Evolutionary conservation across 345 rosid genomes (phyloP).

Genomic region (Rhodamnia rubescens): DNA sequence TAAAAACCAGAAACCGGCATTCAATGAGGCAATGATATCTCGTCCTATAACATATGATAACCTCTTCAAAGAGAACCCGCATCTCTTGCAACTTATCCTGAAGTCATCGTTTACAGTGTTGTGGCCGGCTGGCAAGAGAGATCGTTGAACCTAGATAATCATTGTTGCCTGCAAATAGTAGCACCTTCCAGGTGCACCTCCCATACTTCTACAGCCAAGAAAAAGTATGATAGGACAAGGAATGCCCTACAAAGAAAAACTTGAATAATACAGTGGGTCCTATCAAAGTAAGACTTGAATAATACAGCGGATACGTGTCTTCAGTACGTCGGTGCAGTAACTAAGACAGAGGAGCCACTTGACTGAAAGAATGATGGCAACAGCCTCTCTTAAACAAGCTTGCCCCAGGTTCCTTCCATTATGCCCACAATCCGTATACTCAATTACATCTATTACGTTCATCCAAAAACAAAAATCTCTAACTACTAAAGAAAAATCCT

Average conservation of each 20-base stretch:
- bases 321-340: not conserved
- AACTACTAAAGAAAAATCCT: not conserved
- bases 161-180: not conserved
- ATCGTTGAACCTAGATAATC: not conserved
- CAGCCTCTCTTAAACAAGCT: not conserved
- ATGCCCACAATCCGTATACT: not conserved
- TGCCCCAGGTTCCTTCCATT: not conserved
- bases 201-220: not conserved
- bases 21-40: not conserved
- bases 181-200: not conserved
- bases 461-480: not conserved
- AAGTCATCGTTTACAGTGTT: not conserved
- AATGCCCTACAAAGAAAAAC: not conserved
- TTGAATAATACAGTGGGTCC: not conserved
- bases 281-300: not conserved
- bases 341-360: not conserved
- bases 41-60: not conserved
- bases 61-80: not conserved
- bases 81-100: not conserved
- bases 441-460: not conserved
- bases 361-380: not conserved
- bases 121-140: not conserved
- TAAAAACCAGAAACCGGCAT: not conserved
- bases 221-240: not conserved
- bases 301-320: not conserved